Conservation (phyloP, 306 rosid genomes). For the Castanopsis chinensis region DNA sequence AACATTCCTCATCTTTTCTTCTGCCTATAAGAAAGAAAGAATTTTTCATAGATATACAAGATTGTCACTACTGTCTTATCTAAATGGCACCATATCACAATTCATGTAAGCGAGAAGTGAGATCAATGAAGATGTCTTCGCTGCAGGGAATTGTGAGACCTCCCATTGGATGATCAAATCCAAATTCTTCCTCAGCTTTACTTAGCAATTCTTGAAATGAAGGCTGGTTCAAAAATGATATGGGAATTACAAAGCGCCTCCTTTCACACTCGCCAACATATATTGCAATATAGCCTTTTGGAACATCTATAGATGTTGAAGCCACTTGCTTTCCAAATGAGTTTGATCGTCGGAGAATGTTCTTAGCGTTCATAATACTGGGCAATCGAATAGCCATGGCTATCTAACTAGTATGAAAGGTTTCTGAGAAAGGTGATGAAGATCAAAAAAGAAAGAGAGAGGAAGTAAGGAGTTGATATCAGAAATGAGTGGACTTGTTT, state of each 20-base stretch:
- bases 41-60: not conserved
- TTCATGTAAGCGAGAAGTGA: not conserved
- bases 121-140: too few species aligned
- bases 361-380: not conserved
- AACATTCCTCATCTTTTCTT: too few species aligned
- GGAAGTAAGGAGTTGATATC: too few species aligned
- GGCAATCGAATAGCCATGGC: not conserved
- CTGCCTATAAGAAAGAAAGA: too few species aligned
- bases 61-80: not conserved
- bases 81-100: too few species aligned
- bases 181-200: conserved; percentile 25
- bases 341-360: not conserved
- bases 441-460: too few species aligned
- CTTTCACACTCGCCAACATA: too few species aligned
- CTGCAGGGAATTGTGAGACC: too few species aligned
- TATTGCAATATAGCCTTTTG: not conserved
- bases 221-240: conserved; percentile 30
- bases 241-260: too few species aligned
- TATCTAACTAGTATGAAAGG: too few species aligned
- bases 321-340: not conserved
- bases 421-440: too few species aligned
- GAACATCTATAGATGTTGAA: not conserved
- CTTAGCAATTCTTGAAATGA: conserved; percentile 22
- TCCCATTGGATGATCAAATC: not conserved
- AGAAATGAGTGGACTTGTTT: not conserved